phyloP scores from a whole-genome alignment of 192 early-diverging fungal genomes.

The Umbelopsis sp. region DNA sequence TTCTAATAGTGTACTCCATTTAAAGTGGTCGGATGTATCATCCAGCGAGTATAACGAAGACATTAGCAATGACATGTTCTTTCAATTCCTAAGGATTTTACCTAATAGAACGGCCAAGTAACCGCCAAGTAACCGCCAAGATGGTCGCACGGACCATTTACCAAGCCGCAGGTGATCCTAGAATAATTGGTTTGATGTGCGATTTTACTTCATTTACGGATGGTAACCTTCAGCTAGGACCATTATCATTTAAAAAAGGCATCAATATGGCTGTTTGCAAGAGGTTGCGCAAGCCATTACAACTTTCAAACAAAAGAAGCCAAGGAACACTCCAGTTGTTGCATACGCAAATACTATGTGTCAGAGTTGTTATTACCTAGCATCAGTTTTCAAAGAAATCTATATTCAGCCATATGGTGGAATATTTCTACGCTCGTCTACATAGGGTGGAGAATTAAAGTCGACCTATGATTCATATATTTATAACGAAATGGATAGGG shows the following conservation, averaged over 20 bases:
- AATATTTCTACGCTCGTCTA: neutral
- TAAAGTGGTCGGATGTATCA: neutral
- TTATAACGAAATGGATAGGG: neutral
- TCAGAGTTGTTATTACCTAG: neutral
- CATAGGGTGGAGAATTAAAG: neutral
- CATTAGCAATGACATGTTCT: neutral
- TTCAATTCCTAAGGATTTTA: neutral
- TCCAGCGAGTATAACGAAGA: neutral
- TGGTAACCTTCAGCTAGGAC: neutral
- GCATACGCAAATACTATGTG: neutral
- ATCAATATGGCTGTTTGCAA: neutral
- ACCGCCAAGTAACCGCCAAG: neutral
- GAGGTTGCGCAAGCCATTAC: neutral
- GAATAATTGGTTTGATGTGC: neutral
- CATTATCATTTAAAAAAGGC: neutral
- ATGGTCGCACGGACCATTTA: neutral
- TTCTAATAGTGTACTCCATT: neutral
- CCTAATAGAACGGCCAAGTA: too few species aligned
- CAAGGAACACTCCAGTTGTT: neutral
- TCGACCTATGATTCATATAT: neutral
- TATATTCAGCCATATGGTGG: neutral
- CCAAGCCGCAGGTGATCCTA: neutral
- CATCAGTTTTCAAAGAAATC: neutral
- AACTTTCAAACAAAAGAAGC: neutral
- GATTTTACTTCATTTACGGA: neutral